Evolutionary conservation across 2,329 filamentous ascomycete genomes (phyloP), one percentile per base, ranked within the genome.

Genomic region (Fonsecaea monophora): DNA sequence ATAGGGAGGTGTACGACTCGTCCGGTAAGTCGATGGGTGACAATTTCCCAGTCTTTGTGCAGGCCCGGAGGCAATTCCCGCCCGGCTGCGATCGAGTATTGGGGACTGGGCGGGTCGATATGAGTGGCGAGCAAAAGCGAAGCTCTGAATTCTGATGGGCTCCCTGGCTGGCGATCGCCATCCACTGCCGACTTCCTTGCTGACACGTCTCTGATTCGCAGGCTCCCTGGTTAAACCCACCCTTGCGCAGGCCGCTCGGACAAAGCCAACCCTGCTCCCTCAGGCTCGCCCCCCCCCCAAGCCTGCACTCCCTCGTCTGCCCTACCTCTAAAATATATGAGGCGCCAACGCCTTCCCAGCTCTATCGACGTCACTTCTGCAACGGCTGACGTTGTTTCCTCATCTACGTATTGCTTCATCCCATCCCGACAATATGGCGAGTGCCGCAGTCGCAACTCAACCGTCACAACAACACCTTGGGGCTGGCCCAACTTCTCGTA

Each of bases 401-500:
- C 66, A 64, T 65, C 66, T 68, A 70, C 68, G 63, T 70, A 66
- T 70, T 70, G 68, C 68, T 70, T 68, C 66, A 70, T 68, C 67
- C 62, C 69, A 55, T 58, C 65, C 69, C 69, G 69, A 69, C 69
- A 70, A 50, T 66, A 68, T 70, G 67, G 64, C 69, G 59, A 70
- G 66, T 58, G 69, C 67, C 69, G 69, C 69, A 66, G 68, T 70
- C 61, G 68, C 68, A 70, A 68, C 68, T 68, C 68, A 70, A 70
- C 68, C 68, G 64, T 68, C 68, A 62, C 68, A 70, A 70, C 68
- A 70, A 68, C 70, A 71, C 60, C 61, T 71, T 50, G 70, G 68
- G 64, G 64, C 68, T 62, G 68, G 73, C 70, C 70, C 75, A 60
- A 72, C 66, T 58, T 73, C 71, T 68, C 75, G 74, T 67, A 78